Base-by-base conservation (phyloP, 176 grass and related monocot genomes). In the Carex myosuroides region DNA sequence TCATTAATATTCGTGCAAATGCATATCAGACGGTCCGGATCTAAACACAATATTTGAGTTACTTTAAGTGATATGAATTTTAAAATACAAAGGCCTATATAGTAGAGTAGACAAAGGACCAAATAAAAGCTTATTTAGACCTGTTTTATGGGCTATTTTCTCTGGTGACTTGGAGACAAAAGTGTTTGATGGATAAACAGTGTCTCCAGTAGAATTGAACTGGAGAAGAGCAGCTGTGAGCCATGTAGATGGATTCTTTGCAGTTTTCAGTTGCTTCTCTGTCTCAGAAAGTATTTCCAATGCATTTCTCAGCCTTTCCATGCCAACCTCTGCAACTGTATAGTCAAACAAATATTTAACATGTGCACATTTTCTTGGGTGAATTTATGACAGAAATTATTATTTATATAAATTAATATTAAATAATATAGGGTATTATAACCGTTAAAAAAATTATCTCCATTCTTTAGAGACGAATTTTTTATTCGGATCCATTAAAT, bases 281-380 rank as follows among this genome's bases (percentile, higher is more conserved):
- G 92, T 93, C 82, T 98, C 95, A 86, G 91, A 90, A 85, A 98
- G 95, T 93, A 98, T 93, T 91, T 98, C 91, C 86, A 98, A 58
- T 39, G 90, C 95, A 84, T 90, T 90, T 84, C 75, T 90, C 66
- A 98, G 89, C 83, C 89, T 98, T 46, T 90, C 89, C 53, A 79
- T 80, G 68, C 85, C 87, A 9, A 91, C 80, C 61, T 88, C 90
- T 79, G 85, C 88, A 88, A 91, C 94, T 97, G 92, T 54, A 37
- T 24, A 54, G 6, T 76, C 6, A 55, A 46, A 76, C 33, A 76
- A 5, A 54, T 30, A 76, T 54, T 48, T 55, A 76, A 41, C 3
- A 32, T 76, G n/a, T 76, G 1, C 18, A 54, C 21, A 76, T 76
- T 54, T 26, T 76, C 16, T 76, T 14, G 4, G 3, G 3, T 76